These are phyloP conservation scores for Paecilomyces sp. DNA, from an alignment of 2,329 filamentous ascomycete species.

Conservation along the genomic window DNA sequence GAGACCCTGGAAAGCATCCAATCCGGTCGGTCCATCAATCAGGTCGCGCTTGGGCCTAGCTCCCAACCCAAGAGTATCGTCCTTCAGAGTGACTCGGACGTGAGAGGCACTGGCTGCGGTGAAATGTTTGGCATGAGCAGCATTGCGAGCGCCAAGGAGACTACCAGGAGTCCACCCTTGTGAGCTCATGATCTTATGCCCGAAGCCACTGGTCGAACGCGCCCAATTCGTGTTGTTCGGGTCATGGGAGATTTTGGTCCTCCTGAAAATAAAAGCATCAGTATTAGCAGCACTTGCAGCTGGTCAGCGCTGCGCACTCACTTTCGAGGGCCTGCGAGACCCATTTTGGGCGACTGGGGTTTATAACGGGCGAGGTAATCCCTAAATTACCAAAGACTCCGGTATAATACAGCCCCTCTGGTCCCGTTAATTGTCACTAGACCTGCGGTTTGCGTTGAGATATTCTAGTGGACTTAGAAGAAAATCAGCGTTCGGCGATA, in stretches of 20 bases:
- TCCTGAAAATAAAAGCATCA: conserved; percentile 30
- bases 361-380: not conserved
- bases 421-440: not conserved
- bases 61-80: conserved; percentile 85
- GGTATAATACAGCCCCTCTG: not conserved
- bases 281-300: not conserved
- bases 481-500: not conserved
- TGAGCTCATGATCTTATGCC: conserved; percentile 77
- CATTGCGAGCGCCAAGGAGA: conserved; percentile 70
- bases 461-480: not conserved
- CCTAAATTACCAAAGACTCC: not conserved
- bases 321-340: conserved; percentile 62
- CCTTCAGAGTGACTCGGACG: conserved; percentile 78
- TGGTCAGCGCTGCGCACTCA: conserved; percentile 29
- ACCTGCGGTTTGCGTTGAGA: not conserved
- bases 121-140: conserved; percentile 67
- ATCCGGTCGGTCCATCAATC: conserved; percentile 66
- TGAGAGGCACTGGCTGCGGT: conserved; percentile 76
- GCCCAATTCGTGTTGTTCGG: conserved; percentile 96
- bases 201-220: conserved; percentile 72
- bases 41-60: conserved; percentile 66
- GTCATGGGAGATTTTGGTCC: conserved; percentile 73
- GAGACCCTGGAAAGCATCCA: conserved; percentile 79
- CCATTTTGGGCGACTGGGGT: conserved; percentile 43
- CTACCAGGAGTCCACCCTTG: conserved; percentile 89